phyloP scores from a whole-genome alignment of 345 rosid species.

The Dipteronia sinensis region DNA sequence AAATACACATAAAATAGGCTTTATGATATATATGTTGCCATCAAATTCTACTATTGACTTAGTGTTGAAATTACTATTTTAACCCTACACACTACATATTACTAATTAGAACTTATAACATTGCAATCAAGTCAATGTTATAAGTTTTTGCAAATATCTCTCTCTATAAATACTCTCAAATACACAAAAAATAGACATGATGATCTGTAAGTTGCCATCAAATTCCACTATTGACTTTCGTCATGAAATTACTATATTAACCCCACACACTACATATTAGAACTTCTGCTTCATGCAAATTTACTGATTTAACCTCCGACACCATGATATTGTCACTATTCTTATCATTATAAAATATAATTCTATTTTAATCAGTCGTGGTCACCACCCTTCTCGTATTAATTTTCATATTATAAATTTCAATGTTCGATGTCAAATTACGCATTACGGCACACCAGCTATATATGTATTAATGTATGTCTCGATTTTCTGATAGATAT shows the following conservation, averaged over 20 bases:
- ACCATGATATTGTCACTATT: not conserved
- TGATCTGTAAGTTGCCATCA: not conserved
- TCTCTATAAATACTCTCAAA: too few relatives aligned
- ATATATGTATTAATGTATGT: not conserved
- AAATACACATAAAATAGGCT: too few relatives aligned
- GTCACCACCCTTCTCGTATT: not conserved
- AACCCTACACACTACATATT: too few relatives aligned
- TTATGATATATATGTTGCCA: too few relatives aligned
- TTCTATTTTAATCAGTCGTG: not conserved
- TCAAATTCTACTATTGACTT: too few relatives aligned
- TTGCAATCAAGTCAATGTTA: too few relatives aligned
- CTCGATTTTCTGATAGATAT: not conserved
- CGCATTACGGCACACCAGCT: not conserved
- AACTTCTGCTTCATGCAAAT: not conserved
- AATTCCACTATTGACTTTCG: not conserved
- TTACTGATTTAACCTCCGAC: not conserved
- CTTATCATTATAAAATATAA: not conserved
- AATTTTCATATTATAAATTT: not conserved
- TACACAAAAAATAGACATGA: too few relatives aligned
- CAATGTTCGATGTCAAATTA: not conserved
- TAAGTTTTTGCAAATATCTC: too few relatives aligned
- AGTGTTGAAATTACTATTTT: too few relatives aligned
- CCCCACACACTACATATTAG: slow-evolving; percentile 1
- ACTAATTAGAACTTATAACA: too few relatives aligned
- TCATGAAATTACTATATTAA: not conserved